A percentile compares a stretch with the other conserved stretches of the same genome.
phyloP scores from a whole-genome alignment of 2,329 filamentous ascomycete genomes.

The Fusarium brachygibbosum region DNA sequence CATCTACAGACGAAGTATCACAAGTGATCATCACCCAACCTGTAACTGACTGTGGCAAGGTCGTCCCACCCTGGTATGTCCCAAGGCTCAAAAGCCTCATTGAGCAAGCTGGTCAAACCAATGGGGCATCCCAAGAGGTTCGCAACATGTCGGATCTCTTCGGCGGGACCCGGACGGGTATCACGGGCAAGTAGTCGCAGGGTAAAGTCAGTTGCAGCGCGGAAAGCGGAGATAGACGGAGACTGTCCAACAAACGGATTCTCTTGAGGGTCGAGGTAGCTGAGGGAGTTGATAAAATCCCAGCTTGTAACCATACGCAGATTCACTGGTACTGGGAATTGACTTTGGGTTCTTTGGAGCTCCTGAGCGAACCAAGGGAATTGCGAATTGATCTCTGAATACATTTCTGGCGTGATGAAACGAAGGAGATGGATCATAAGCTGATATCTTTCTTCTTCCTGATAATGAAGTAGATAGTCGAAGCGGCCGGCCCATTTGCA shows the following conservation, averaged over 20 bases:
- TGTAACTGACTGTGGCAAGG: background rate
- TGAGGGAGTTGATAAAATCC: no score
- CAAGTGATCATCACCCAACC: background rate
- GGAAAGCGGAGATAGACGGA: background rate
- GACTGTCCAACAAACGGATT: background rate
- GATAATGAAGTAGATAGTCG: background rate
- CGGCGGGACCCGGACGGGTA: background rate
- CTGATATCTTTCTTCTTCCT: background rate
- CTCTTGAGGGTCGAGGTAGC: no score
- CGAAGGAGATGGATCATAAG: fast-evolving
- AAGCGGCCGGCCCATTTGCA: background rate
- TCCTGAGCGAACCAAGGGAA: background rate
- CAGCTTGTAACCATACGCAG: no score
- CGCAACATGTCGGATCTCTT: background rate
- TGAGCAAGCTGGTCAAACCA: background rate
- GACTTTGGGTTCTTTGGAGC: background rate
- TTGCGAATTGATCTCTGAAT: background rate
- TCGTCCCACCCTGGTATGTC: background rate
- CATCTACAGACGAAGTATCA: background rate
- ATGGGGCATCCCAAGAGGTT: fast-evolving
- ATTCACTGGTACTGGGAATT: no score
- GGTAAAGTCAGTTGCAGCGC: background rate
- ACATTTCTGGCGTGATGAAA: background rate
- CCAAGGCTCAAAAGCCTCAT: background rate
- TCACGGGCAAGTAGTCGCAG: background rate